Conservation (phyloP, 225 moss, liverwort and hornwort species). For the Asterella californica region DNA sequence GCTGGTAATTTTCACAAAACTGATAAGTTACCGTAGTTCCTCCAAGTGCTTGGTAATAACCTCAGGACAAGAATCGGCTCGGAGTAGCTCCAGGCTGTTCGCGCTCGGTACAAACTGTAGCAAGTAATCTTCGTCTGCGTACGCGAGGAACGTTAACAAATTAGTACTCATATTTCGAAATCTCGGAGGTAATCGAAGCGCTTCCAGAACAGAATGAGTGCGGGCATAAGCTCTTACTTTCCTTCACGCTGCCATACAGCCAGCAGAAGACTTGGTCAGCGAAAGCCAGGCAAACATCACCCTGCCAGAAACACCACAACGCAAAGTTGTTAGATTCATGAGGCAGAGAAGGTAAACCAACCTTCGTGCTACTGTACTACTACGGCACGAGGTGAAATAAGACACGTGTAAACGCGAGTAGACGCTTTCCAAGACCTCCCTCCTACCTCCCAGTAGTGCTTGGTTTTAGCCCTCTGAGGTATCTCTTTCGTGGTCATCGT, state of each 20-base stretch:
- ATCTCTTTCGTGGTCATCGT: slow-evolving; percentile 91
- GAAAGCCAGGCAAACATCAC: slow-evolving; percentile 85
- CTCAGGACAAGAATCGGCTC: slow-evolving; percentile 43
- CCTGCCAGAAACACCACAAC: no score
- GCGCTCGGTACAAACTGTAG: slow-evolving; percentile 39
- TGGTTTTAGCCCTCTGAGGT: slow-evolving; percentile 84
- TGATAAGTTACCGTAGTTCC: slow-evolving; percentile 18
- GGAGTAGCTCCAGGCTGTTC: slow-evolving; percentile 40
- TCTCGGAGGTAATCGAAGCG: no score
- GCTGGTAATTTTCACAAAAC: no score
- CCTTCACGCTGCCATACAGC: slow-evolving; percentile 96
- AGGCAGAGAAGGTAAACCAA: neutral
- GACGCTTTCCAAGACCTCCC: no score
- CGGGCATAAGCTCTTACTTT: slow-evolving; percentile 50
- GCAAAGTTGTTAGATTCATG: no score
- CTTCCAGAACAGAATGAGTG: no score
- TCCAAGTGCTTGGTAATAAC: slow-evolving; percentile 44
- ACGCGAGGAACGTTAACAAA: neutral
- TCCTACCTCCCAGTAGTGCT: slow-evolving; percentile 78
- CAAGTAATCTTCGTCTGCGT: slow-evolving; percentile 43
- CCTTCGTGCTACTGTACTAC: neutral
- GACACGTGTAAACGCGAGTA: neutral
- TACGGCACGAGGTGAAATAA: no score
- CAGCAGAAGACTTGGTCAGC: slow-evolving; percentile 98
- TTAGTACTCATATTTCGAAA: neutral